Evolutionary conservation across 2,329 filamentous ascomycete genomes (phyloP), one percentile per base, ranked within the genome.

Genomic region (Fusarium sp.): DNA sequence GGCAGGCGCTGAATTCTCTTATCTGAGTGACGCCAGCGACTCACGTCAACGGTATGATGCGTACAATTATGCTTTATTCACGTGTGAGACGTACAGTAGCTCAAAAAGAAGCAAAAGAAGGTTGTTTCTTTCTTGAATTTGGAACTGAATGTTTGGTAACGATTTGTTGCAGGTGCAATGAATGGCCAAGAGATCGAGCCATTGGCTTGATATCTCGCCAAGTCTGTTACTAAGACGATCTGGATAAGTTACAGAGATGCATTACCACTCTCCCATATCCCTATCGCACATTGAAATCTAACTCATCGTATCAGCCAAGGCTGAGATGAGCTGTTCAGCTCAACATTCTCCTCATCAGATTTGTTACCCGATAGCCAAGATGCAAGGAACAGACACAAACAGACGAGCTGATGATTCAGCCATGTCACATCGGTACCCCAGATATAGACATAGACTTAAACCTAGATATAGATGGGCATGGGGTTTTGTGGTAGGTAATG

Each of bases 321-420:
- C 56, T 39, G 33, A 47, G 19, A 56, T 30, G 24, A 20, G 41
- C n/a, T 52, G 32, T 35, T 57, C 61, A 57, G 28, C 32, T 43
- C 41, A 19, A 44, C n/a, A 32, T 53, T 22, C 41, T n/a, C 19
- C 45, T 14, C 45, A 20, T 56, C 26, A 62, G 49, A 48, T 45
- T 45, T 45, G 45, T 28, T 32, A 30, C 52, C 49, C 58, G 54
- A 52, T 52, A 48, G 37, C 58, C 52, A 46, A 49, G 32, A 39
- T 33, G 28, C 24, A 39, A 47, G 19, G 40, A 22, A 57, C 9
- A 20, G 32, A 39, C 37, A 30, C 15, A 22, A 22, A 45, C 10
- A 41, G n/a, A 10, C 33, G 19, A 40, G 28, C 47, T 65, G 63
- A 70, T 57, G 68, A 53, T 67, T 71, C 62, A 71, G 69, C 54